Evolutionary conservation across 1,284 basidiomycete species (phyloP).

Genomic region (Naganishia liquefaciens): DNA sequence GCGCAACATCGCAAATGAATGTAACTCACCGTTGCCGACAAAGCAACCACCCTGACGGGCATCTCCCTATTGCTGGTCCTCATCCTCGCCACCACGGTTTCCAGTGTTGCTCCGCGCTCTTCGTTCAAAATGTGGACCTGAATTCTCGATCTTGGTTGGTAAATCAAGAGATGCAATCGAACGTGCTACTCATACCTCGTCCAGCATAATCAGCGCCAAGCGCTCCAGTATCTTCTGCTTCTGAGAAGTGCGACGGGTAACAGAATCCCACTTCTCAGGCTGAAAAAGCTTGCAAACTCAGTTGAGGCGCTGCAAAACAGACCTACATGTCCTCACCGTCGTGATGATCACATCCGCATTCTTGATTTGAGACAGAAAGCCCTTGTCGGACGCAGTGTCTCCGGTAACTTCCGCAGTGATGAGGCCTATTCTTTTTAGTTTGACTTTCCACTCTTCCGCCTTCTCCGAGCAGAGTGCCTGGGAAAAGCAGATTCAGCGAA

Average conservation of each 20-base stretch:
- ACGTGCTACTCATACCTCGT: constrained; percentile 65
- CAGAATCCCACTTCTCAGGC: constrained; percentile 93
- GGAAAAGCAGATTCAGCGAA: not conserved
- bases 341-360: constrained; percentile 77
- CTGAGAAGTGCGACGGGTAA: constrained; percentile 65
- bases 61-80: constrained; percentile 64
- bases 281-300: constrained; percentile 46
- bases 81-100: constrained; percentile 93
- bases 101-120: constrained; percentile 81
- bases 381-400: constrained; percentile 69
- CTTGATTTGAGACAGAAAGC: constrained; percentile 66
- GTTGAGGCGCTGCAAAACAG: not conserved
- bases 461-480: constrained; percentile 87
- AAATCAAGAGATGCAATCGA: not conserved
- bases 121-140: constrained; percentile 93
- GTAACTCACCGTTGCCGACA: constrained; percentile 77
- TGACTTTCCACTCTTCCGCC: constrained; percentile 75
- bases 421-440: constrained; percentile 72
- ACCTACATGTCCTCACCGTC: constrained; percentile 59
- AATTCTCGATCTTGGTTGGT: not conserved
- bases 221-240: constrained; percentile 58
- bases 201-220: constrained; percentile 71
- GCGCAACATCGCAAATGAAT: not conserved
- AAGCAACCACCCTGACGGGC: constrained; percentile 75
- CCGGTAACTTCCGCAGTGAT: constrained; percentile 91